phyloP scores from a whole-genome alignment of 257 asterid species.

The Perilla frutescens region DNA sequence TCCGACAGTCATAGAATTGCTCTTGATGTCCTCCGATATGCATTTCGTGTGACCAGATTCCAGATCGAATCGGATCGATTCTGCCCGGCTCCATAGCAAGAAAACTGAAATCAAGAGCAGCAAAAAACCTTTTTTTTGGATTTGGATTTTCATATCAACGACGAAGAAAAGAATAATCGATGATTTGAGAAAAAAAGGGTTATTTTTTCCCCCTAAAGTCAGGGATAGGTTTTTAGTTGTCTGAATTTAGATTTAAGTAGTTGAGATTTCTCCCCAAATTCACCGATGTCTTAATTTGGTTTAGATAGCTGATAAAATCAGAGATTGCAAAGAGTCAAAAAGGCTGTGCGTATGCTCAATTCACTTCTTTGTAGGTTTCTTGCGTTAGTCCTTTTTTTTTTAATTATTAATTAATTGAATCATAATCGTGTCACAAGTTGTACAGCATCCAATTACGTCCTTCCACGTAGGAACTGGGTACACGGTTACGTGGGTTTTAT shows the following conservation, averaged over 20 bases:
- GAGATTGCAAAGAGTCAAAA: constrained; percentile 32
- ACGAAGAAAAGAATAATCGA: constrained; percentile 6
- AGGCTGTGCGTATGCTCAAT: constrained; percentile 15
- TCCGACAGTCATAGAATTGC: constrained; percentile 93
- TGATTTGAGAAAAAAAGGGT: constrained; percentile 8
- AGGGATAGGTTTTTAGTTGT: constrained; percentile 21
- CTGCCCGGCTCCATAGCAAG: constrained; percentile 52
- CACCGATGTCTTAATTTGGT: background rate
- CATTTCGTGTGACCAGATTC: constrained; percentile 90
- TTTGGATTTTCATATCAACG: constrained; percentile 43
- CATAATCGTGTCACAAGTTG: constrained; percentile 39
- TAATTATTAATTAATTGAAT: constrained; percentile 12
- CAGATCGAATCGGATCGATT: constrained; percentile 84
- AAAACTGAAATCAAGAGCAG: constrained; percentile 51
- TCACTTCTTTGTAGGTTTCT: constrained; percentile 12
- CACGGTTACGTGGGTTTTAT: constrained; percentile 1
- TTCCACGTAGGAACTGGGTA: constrained; percentile 37
- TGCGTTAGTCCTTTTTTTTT: background rate
- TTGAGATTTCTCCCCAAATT: constrained; percentile 15
- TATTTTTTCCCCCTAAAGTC: background rate
- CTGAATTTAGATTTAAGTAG: constrained; percentile 22
- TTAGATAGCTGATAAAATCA: constrained; percentile 28
- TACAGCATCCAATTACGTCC: constrained; percentile 29
- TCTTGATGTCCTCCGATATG: constrained; percentile 91
- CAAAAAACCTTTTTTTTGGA: constrained; percentile 37